Base-by-base conservation (phyloP, 73 alveolate genomes). In the Durusdinium trenchii region DNA sequence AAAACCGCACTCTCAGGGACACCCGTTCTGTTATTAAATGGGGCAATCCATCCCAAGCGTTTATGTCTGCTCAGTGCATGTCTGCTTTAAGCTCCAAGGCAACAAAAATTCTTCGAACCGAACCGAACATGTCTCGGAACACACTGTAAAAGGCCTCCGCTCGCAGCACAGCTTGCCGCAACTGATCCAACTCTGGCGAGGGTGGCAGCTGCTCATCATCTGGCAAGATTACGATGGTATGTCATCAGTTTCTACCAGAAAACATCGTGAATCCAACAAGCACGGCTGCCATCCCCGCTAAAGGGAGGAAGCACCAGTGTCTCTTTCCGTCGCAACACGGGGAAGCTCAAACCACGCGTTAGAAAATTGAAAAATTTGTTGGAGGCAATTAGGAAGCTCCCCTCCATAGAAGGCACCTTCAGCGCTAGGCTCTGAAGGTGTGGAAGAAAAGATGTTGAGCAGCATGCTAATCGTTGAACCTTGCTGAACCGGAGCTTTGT, bases 391-490 rank as follows among this genome's bases (percentile, higher is more conserved):
- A 54, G 64, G 28, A 9, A 9, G 28, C 9, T 20, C 9, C 64
- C 9, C 64, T 54, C 64, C 64, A 9, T 54, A 54, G 28, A 9
- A 9, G 28, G 28, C 90, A 38, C 94, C 94, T 84, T 84, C 94
- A 3, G 94, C 76, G 36, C 76, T 84, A 46, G 94, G 98, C 76
- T 91, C 98, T 36, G 98, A 91, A 38, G 75, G 86, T 28, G 95
- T 35, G 40, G 98, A 91, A 57, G 98, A 91, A 57, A 91, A 91
- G 57, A 91, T 91, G 57, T 91, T 67, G 89, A 91, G 69, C 62
- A 91, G 76, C 98, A 91, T 91, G 78, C 89, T 67, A 57, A 91
- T 91, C 30, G 98, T 91, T 28, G 98, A 91, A 69, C 75, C 98
- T 91, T 23, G n/a, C 48, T 62, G 9, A 46, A 32, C 42, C 14